Evolutionary conservation across 495 filamentous ascomycete species (phyloP).

Genomic region (Entonaema liquescens): DNA sequence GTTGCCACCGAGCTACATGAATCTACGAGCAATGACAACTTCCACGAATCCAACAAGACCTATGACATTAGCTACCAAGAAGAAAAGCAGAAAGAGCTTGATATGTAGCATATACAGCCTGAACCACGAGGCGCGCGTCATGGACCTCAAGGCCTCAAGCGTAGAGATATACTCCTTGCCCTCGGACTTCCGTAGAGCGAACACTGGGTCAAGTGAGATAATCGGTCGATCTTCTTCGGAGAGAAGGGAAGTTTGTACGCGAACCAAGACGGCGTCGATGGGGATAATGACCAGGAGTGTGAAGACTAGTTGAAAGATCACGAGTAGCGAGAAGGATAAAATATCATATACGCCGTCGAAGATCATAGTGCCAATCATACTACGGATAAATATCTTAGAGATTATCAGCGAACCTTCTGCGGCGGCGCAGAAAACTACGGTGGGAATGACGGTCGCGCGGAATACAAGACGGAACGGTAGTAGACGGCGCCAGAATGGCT

Average conservation of each 20-base stretch:
- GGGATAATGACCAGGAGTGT: constrained; percentile 20
- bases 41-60: neutral
- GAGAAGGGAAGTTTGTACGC: constrained; percentile 42
- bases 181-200: constrained; percentile 18
- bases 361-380: too few relatives aligned
- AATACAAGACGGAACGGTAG: constrained; percentile 8
- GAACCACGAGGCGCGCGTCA: constrained; percentile 64
- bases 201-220: constrained; percentile 32
- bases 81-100: constrained; percentile 49
- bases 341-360: too few relatives aligned
- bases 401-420: neutral
- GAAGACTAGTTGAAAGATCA: neutral
- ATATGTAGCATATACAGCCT: constrained; percentile 65
- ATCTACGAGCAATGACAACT: neutral
- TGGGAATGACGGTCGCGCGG: constrained; percentile 20
- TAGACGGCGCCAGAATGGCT: constrained; percentile 20
- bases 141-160: constrained; percentile 69
- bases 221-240: constrained; percentile 34
- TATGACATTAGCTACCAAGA: neutral
- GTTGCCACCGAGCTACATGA: neutral
- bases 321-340: neutral
- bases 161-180: constrained; percentile 66
- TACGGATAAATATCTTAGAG: too few relatives aligned
- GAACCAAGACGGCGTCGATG: constrained; percentile 19
- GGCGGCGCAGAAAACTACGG: neutral